These are phyloP conservation scores for Globisporangium spinosum DNA, from an alignment of 352 stramenopile genomes.

Conservation along the genomic window DNA sequence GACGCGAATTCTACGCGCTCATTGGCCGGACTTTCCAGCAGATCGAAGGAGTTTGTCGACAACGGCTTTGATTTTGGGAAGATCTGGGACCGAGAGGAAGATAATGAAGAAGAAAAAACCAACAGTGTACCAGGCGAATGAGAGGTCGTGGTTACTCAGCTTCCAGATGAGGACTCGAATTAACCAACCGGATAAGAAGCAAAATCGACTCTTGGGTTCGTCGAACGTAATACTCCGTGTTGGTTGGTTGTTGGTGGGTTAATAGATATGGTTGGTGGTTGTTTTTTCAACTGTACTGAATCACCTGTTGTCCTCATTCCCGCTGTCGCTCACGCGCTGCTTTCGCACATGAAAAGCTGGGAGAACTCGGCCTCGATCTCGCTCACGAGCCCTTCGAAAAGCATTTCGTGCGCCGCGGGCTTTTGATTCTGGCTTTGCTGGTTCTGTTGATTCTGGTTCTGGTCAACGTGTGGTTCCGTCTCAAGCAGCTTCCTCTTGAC, in stretches of 20 bases:
- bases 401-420: background rate
- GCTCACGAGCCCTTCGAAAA: slow-evolving; percentile 17
- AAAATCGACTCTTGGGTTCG: too few relatives aligned
- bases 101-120: background rate
- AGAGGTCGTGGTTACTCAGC: too few relatives aligned
- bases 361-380: slow-evolving; percentile 18
- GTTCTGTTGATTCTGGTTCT: background rate
- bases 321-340: background rate
- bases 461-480: background rate
- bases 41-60: background rate
- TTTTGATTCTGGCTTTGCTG: slow-evolving; percentile 5
- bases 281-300: background rate
- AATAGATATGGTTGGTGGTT: slow-evolving; percentile 10
- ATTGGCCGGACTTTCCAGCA: background rate
- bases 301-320: background rate
- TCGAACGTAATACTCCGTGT: background rate
- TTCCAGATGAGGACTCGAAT: too few relatives aligned
- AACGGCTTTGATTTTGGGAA: background rate
- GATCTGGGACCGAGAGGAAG: background rate
- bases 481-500: slow-evolving; percentile 18
- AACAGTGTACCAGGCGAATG: too few relatives aligned
- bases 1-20: background rate
- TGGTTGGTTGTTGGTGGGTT: background rate
- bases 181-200: too few relatives aligned
- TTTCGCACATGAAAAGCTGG: slow-evolving; percentile 11